Evolutionary conservation across 768 basidiomycete species (phyloP), one percentile per base, ranked within the genome.

Genomic region (Calocybe gangraenosa): DNA sequence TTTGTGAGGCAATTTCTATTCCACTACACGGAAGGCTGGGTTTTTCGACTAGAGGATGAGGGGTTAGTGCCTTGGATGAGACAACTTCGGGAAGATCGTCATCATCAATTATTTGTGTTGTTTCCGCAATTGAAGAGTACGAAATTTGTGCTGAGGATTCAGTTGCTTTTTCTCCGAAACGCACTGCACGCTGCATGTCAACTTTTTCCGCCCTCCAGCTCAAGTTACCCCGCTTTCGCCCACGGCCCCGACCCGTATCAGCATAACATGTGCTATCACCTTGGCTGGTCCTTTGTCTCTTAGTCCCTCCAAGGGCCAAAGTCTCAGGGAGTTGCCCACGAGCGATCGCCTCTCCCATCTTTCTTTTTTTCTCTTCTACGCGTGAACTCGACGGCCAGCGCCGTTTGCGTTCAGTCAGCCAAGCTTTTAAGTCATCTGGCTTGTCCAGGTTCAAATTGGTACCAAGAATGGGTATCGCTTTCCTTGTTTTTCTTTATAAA

Each of bases 341-440:
- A n/a, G 81, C 81, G 25, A 79, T 67, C 7, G 92, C 92, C 51
- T 92, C 90, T 49, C 84, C 77, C 18, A 81, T 60, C 58, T 87
- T 91, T 52, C 78, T 74, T 55, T 84, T 84, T 71, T 94, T 96
- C 36, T 95, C 90, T 47, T 78, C 79, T 1, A 90, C 73, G 19
- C 80, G 77, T 38, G 71, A 58, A 22, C 75, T 60, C 14, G 82
- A 87, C 9, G 95, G 95, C 73, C 87, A 98, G 13, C 87, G 79
- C 54, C 79, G 82, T 64, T 81, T 93, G 33, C 95, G 82, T 57
- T 97, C 94, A 11, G 78, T 81, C 38, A 95, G 78, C 95, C 95
- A 98, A 23, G 77, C 79, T 17, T 78, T 79, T 47, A 97, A 67
- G 7, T 83, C 79, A 56, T 92, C 92, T 7, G 86, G 89, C 0